Evolutionary conservation across 2,329 filamentous ascomycete species (phyloP).

Genomic region (Alternaria triticimaculans): DNA sequence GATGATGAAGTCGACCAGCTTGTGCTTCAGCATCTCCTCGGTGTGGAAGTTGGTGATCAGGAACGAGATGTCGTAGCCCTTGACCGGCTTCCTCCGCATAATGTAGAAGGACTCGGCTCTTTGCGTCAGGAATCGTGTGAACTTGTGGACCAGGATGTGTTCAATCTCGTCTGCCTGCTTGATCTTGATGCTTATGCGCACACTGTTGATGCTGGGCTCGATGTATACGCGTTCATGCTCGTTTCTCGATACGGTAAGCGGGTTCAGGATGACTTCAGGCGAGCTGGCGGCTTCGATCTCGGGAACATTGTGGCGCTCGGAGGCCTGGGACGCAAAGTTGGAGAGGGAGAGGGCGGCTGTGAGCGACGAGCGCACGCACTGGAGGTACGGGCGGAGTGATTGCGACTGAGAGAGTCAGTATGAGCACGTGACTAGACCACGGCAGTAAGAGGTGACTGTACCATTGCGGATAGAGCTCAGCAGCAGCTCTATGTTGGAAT

Average conservation of each 20-base stretch:
- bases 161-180: slow-evolving; percentile 99
- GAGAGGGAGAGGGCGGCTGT: slow-evolving; percentile 92
- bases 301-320: slow-evolving; percentile 96
- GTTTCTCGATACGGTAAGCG: slow-evolving; percentile 88
- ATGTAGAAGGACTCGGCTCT: slow-evolving; percentile 98
- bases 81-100: slow-evolving; percentile 90
- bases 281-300: slow-evolving; percentile 94
- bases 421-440: not conserved
- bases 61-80: slow-evolving; percentile 99
- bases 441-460: slow-evolving; percentile 15
- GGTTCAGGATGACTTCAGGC: slow-evolving; percentile 91
- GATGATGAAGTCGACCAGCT: slow-evolving; percentile 98
- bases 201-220: slow-evolving; percentile 95
- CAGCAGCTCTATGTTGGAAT: slow-evolving; percentile 25
- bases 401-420: slow-evolving; percentile 70
- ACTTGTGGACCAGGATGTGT: slow-evolving; percentile 97
- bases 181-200: slow-evolving; percentile 97
- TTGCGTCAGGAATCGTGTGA: slow-evolving; percentile 94
- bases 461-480: slow-evolving; percentile 37
- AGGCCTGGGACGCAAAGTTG: slow-evolving; percentile 96
- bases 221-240: slow-evolving; percentile 97
- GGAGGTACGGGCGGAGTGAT: slow-evolving; percentile 94
- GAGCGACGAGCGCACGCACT: slow-evolving; percentile 92
- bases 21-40: slow-evolving; percentile 98
- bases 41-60: slow-evolving; percentile 99